Conservation (phyloP, 306 rosid genomes). For the Citrullus amarus region DNA sequence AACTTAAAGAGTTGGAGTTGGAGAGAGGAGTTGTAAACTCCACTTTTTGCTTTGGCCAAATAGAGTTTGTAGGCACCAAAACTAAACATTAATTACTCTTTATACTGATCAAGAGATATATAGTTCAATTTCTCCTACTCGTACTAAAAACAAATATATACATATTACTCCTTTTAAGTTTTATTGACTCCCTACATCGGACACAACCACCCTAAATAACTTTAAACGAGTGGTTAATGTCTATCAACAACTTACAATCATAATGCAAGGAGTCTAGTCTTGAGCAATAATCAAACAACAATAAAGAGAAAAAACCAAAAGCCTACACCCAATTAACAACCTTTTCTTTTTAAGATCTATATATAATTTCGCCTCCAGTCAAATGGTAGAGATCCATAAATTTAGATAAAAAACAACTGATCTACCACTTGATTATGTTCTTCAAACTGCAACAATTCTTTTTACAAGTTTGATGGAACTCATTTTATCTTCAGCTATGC, state of each 20-base stretch:
- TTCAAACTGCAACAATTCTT: conserved; percentile 17
- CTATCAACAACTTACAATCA: not conserved
- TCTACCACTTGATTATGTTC: conserved; percentile 22
- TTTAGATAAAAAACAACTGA: not conserved
- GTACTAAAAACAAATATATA: no score
- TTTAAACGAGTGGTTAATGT: no score
- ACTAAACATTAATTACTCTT: no score
- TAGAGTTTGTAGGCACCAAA: no score
- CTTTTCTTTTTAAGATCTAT: not conserved
- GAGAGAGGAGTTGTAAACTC: no score
- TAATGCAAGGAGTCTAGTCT: not conserved
- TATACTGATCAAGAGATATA: no score
- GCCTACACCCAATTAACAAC: not conserved
- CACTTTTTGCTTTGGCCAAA: no score
- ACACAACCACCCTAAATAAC: no score
- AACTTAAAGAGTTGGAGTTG: no score
- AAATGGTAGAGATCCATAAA: not conserved
- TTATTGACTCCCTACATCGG: no score
- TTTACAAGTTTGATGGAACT: not conserved
- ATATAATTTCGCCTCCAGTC: not conserved
- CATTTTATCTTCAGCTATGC: not conserved
- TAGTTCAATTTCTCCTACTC: no score
- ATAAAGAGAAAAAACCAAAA: not conserved
- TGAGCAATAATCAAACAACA: not conserved
- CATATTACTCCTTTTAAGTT: no score